Evolutionary conservation across 2,329 filamentous ascomycete genomes (phyloP), one percentile per base, ranked within the genome.

Genomic region (Colletotrichum sp.): DNA sequence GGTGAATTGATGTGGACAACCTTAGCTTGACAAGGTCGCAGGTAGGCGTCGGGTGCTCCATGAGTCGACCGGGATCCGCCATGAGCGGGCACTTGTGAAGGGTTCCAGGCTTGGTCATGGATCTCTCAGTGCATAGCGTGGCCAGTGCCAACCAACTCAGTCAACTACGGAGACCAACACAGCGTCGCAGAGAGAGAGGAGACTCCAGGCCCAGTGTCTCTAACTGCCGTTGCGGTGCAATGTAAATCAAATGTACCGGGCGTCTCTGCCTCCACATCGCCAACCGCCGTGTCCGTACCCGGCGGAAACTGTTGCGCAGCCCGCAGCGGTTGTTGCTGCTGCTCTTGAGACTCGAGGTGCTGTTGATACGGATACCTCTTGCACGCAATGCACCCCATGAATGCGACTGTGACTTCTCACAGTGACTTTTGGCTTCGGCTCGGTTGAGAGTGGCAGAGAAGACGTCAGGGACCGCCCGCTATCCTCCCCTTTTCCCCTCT

Each of bases 161-260:
- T n/a, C 30, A 24, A 36, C 61, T 24, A 36, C 48, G 28, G 21
- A 18, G 10, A 68, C 52, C 65, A 68, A 58, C 65, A 59, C 14
- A 43, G 48, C 43, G 43, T 52, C n/a, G 67, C 30, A 38, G 36
- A 7, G 58, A 32, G 28, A 14, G 58, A 63, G 24, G 48, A 32
- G 28, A 43, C 38, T n/a, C 36, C 16, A 48, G n/a, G 30, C 26
- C 64, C 56, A 21, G 36, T 61, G n/a, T 55, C 61, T 24, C 68
- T 56, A 71, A 74, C 72, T 74, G 72, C 72, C 72, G 68, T 65
- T 52, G 34, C 62, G 26, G n/a, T 74, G 68, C 67, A 70, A 71
- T 65, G 52, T 58, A 58, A 32, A n/a, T 74, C 61, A 61, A 70
- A 71, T 65, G 52, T 58, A 48, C 61, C 61, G 72, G 72, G 68